Conservation (phyloP, 495 filamentous ascomycete genomes). For the Lophium mytilinum region DNA sequence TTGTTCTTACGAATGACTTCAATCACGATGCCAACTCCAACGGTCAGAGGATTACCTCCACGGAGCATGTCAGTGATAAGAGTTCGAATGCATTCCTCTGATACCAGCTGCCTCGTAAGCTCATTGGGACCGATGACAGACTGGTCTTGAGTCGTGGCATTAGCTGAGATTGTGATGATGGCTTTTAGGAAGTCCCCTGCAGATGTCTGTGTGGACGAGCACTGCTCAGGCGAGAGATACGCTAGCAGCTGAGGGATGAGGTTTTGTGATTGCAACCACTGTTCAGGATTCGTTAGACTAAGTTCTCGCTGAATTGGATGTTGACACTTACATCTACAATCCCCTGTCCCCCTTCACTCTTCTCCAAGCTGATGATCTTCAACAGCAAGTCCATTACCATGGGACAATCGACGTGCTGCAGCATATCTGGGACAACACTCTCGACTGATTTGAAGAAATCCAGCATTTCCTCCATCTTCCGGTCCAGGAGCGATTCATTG, state of each 20-base stretch:
- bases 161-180: conserved; percentile 97
- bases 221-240: conserved; percentile 74
- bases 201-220: conserved; percentile 84
- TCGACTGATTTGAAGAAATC: conserved; percentile 76
- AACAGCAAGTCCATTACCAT: conserved; percentile 98
- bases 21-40: conserved; percentile 94
- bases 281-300: conserved; percentile 6
- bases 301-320: not conserved
- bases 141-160: conserved; percentile 94
- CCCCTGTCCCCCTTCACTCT: conserved; percentile 81
- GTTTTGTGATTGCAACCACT: conserved; percentile 91
- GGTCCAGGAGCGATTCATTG: conserved; percentile 91
- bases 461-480: conserved; percentile 95
- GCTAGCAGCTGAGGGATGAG: conserved; percentile 84
- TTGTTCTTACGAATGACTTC: conserved; percentile 99
- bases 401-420: conserved; percentile 92
- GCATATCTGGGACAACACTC: conserved; percentile 70
- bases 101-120: conserved; percentile 92
- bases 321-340: conserved; percentile 74
- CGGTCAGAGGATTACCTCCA: conserved; percentile 89
- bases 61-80: conserved; percentile 86
- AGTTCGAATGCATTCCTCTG: conserved; percentile 67
- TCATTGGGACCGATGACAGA: conserved; percentile 97
- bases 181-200: conserved; percentile 98
- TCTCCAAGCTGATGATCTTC: conserved; percentile 96